Conservation (phyloP, 2,329 filamentous ascomycete genomes). For the Dothidotthia symphoricarpi region DNA sequence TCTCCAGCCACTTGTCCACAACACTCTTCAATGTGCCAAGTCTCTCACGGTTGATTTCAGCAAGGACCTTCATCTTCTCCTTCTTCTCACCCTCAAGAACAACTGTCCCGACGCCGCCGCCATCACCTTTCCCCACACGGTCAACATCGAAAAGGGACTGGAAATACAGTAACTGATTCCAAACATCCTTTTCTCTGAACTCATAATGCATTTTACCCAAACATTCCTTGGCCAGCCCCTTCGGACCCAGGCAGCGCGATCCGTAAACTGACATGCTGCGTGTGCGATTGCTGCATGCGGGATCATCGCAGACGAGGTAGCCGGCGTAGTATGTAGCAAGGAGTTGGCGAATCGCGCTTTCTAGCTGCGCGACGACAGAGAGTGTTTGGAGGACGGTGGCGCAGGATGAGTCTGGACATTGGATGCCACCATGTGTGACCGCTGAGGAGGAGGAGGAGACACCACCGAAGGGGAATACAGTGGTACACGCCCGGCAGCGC, state of each 20-base stretch:
- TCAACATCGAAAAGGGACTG: slow-evolving; percentile 85
- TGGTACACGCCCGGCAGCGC: slow-evolving; percentile 78
- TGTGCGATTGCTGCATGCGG: slow-evolving; percentile 80
- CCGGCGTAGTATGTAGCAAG: slow-evolving; percentile 87
- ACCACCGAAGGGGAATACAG: slow-evolving; percentile 72
- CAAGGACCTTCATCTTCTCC: slow-evolving; percentile 63
- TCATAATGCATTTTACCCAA: slow-evolving; percentile 85
- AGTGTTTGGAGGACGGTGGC: slow-evolving; percentile 64
- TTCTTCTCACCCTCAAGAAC: slow-evolving; percentile 56
- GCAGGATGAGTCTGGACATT: slow-evolving; percentile 66
- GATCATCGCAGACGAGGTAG: slow-evolving; percentile 87
- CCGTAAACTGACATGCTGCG: slow-evolving; percentile 93
- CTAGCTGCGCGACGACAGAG: slow-evolving; percentile 80
- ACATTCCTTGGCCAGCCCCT: slow-evolving; percentile 80
- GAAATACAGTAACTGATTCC: slow-evolving; percentile 92
- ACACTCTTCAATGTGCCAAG: slow-evolving; percentile 75
- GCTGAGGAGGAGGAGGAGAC: slow-evolving; percentile 46
- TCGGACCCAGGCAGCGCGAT: slow-evolving; percentile 81
- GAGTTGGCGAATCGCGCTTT: slow-evolving; percentile 75
- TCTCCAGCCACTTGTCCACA: slow-evolving; percentile 81
- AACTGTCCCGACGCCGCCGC: slow-evolving; percentile 36
- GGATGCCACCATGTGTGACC: slow-evolving; percentile 72
- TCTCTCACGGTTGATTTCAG: slow-evolving; percentile 75
- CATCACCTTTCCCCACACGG: slow-evolving; percentile 59
- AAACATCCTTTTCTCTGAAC: slow-evolving; percentile 82